Evolutionary conservation across 2,329 filamentous ascomycete genomes (phyloP).

Genomic region (Dothistroma septosporum): DNA sequence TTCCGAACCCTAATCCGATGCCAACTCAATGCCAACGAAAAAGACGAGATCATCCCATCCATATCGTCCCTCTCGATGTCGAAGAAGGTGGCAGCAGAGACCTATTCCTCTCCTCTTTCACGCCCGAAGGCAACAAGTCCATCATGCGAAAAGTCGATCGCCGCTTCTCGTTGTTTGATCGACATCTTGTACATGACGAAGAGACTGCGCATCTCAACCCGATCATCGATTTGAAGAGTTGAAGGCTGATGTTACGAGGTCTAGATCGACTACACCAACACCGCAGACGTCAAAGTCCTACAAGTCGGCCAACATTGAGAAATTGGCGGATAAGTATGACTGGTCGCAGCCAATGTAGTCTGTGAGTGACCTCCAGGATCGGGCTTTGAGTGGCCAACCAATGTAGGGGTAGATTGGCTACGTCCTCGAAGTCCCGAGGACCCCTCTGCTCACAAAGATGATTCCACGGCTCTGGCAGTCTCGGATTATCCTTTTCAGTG

Average conservation of each 20-base stretch:
- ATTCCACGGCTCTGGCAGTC: conserved; percentile 35
- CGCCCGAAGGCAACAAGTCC: conserved; percentile 35
- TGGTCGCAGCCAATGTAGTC: conserved; percentile 38
- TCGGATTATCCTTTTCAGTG: conserved; percentile 13
- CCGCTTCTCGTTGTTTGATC: conserved; percentile 38
- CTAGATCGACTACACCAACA: conserved; percentile 40
- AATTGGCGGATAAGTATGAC: conserved; percentile 42
- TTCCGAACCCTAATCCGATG: neutral
- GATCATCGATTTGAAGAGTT: too few relatives aligned
- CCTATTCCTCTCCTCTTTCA: conserved; percentile 40
- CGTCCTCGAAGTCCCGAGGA: conserved; percentile 18
- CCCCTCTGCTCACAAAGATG: conserved; percentile 30
- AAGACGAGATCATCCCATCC: neutral
- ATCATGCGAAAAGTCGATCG: conserved; percentile 43
- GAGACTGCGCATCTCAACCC: conserved; percentile 26
- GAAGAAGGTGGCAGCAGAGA: conserved; percentile 20
- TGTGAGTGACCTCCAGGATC: neutral
- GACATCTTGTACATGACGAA: conserved; percentile 44
- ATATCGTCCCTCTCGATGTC: conserved; percentile 11
- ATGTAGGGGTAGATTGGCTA: conserved; percentile 27
- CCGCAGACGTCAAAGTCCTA: conserved; percentile 42
- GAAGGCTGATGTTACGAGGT: too few relatives aligned
- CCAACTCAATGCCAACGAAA: neutral
- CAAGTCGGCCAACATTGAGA: conserved; percentile 42
- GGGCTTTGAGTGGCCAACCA: neutral